These are phyloP conservation scores for Venturia asperata DNA, from an alignment of 2,329 filamentous ascomycete species.

Conservation along the genomic window DNA sequence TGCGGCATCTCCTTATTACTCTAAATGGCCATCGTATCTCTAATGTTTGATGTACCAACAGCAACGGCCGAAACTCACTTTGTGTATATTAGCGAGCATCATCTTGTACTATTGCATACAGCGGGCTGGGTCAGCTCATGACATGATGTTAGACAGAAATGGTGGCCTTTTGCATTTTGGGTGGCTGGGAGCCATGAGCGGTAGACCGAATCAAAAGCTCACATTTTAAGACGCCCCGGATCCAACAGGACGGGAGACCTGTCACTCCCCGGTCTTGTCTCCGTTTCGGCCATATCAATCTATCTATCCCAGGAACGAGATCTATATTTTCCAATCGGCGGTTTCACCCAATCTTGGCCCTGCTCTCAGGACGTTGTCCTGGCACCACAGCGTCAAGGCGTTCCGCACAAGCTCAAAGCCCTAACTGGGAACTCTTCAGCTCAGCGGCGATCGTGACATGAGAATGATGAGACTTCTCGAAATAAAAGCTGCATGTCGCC, in stretches of 20 bases:
- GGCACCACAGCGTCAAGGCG: background rate
- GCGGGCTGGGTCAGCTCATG: constrained; percentile 11
- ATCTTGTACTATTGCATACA: constrained; percentile 9
- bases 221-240: constrained; percentile 3
- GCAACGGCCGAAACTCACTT: constrained; percentile 10
- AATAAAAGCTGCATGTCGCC: no score
- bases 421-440: constrained; percentile 1
- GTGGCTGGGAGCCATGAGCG: background rate
- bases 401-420: background rate
- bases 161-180: background rate
- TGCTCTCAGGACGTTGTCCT: constrained; percentile 9
- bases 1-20: background rate
- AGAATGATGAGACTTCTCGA: background rate
- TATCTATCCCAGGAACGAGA: constrained; percentile 2
- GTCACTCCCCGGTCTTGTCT: background rate
- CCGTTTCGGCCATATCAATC: background rate
- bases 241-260: constrained; percentile 5
- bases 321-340: constrained; percentile 1
- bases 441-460: background rate
- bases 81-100: constrained; percentile 18
- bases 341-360: background rate
- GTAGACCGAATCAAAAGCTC: constrained; percentile 17
- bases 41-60: constrained; percentile 18
- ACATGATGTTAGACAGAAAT: constrained; percentile 10
- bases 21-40: constrained; percentile 8